Evolutionary conservation across 139 green algal species (phyloP).

Genomic region (Volvox reticuliferus): DNA sequence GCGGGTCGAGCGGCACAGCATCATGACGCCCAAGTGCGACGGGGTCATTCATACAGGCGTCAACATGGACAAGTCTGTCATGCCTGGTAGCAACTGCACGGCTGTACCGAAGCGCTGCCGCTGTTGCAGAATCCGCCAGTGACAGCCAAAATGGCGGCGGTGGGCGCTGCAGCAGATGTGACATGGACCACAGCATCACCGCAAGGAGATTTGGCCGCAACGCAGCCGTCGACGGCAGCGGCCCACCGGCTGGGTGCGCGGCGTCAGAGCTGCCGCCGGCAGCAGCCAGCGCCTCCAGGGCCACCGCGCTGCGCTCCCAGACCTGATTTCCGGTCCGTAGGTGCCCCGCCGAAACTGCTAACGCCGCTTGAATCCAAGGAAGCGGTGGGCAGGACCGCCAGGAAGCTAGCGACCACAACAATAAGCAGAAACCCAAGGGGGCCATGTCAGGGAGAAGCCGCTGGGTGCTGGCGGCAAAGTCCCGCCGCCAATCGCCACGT

Average conservation of each 20-base stretch:
- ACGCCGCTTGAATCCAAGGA: not conserved
- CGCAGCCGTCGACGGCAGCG: not conserved
- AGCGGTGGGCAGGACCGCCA: not conserved
- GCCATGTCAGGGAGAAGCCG: constrained; percentile 3
- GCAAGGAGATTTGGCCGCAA: constrained; percentile 6
- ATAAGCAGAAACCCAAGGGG: not conserved
- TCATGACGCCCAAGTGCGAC: not conserved
- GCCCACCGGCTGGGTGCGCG: too few relatives aligned
- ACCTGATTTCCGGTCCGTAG: not conserved
- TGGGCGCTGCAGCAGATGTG: not conserved
- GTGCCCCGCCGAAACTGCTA: not conserved
- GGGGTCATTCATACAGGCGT: too few relatives aligned
- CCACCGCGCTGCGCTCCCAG: not conserved
- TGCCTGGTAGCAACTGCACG: not conserved
- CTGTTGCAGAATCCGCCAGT: not conserved
- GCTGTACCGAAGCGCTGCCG: constrained; percentile 2
- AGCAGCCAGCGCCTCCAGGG: constrained; percentile 4
- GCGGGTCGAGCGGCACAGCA: not conserved
- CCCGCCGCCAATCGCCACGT: not conserved
- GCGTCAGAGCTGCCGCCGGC: not conserved
- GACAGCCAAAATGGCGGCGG: not conserved
- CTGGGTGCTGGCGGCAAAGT: not conserved
- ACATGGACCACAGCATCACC: not conserved
- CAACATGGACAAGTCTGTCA: not conserved
- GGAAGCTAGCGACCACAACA: constrained; percentile 14